phyloP scores from a whole-genome alignment of 1,139 yeast genomes.

The Taiozyma onychis region DNA sequence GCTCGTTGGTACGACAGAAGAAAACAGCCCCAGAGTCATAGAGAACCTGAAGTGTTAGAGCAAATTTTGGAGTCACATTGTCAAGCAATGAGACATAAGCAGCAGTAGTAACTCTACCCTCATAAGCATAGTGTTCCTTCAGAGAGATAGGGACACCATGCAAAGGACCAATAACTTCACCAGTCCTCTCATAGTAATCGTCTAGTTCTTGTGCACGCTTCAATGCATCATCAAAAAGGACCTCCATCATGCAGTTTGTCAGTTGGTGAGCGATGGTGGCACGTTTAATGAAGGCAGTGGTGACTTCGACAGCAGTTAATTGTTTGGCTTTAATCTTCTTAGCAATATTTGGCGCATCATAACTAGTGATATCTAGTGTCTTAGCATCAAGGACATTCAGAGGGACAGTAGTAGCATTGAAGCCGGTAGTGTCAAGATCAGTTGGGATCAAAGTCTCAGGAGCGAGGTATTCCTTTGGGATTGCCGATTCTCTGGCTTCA shows the following conservation, averaged over 20 bases:
- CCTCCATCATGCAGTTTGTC: conserved; percentile 54
- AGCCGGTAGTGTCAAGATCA: conserved; percentile 30
- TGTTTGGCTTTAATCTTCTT: conserved; percentile 30
- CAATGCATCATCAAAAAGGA: conserved; percentile 52
- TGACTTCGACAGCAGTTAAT: conserved; percentile 26
- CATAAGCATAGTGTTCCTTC: conserved; percentile 64
- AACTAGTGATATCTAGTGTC: conserved; percentile 28
- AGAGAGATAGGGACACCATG: conserved; percentile 78
- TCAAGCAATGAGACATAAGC: conserved; percentile 54
- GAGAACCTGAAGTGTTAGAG: conserved; percentile 45
- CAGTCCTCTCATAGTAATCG: conserved; percentile 42
- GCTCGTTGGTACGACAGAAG: conserved; percentile 47
- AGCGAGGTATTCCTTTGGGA: conserved; percentile 37
- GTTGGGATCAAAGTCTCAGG: conserved; percentile 32
- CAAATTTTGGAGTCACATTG: conserved; percentile 44
- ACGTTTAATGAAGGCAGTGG: conserved; percentile 33
- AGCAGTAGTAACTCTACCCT: conserved; percentile 54
- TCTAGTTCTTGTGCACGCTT: conserved; percentile 51
- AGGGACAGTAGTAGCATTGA: conserved; percentile 32
- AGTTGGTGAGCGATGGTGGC: conserved; percentile 45
- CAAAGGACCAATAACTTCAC: conserved; percentile 64
- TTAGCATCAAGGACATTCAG: conserved; percentile 34
- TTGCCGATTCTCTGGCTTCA: conserved; percentile 35
- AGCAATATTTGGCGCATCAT: conserved; percentile 33
- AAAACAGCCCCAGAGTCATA: conserved; percentile 65